These are phyloP conservation scores for Phoma sp. DNA, from an alignment of 2,329 filamentous ascomycete genomes.

Conservation along the genomic window DNA sequence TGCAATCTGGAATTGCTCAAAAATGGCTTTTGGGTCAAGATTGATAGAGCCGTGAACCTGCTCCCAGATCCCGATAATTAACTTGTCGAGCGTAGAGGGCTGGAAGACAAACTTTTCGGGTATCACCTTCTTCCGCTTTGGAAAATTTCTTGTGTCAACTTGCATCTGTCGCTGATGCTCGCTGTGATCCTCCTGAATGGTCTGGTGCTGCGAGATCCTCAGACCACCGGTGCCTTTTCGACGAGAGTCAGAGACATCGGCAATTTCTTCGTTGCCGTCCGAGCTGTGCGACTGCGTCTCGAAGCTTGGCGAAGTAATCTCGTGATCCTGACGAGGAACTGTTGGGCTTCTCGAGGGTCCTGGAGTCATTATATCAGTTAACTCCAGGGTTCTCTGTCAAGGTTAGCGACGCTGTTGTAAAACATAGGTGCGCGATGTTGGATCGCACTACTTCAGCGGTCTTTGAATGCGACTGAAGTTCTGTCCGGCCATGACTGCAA, in stretches of 20 bases:
- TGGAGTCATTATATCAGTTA: conserved; percentile 34
- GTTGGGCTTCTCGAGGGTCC: conserved; percentile 31
- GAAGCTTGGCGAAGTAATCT: conserved; percentile 8
- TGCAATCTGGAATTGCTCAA: conserved; percentile 39
- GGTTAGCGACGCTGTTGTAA: not conserved
- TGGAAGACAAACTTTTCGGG: conserved; percentile 52
- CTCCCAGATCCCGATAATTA: conserved; percentile 59
- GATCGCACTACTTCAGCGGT: no score
- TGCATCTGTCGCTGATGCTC: conserved; percentile 45
- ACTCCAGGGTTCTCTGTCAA: conserved; percentile 31
- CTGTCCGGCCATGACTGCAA: not conserved
- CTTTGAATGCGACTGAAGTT: no score
- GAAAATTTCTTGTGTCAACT: conserved; percentile 39
- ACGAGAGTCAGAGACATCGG: conserved; percentile 9
- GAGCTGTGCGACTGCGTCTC: conserved; percentile 16
- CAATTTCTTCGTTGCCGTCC: conserved; percentile 2
- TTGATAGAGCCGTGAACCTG: conserved; percentile 53
- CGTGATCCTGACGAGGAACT: conserved; percentile 11
- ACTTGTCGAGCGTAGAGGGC: conserved; percentile 56
- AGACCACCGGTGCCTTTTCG: conserved; percentile 39
- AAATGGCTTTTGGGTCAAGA: conserved; percentile 48
- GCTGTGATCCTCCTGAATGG: conserved; percentile 36
- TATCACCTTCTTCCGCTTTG: conserved; percentile 40
- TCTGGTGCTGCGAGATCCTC: conserved; percentile 33
- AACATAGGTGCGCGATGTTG: not conserved